Evolutionary conservation across 1,139 yeast genomes (phyloP).

Genomic region (Suhomyces wounanorum): DNA sequence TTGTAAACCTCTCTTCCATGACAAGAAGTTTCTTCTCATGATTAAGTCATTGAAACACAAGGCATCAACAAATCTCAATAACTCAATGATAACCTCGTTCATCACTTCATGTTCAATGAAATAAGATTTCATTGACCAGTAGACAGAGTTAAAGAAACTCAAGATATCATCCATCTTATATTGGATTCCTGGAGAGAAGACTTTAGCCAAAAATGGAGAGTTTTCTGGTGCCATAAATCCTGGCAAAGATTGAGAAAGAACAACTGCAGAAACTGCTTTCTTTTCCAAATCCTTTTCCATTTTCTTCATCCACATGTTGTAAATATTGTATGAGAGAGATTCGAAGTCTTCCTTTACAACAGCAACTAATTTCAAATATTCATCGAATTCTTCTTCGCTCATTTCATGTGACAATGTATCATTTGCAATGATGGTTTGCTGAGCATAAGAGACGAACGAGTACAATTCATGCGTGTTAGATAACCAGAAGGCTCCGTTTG

Average conservation of each 20-base stretch:
- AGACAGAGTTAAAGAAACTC: slow-evolving; percentile 85
- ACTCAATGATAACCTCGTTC: slow-evolving; percentile 81
- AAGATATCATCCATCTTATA: slow-evolving; percentile 95
- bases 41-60: slow-evolving; percentile 93
- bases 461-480: slow-evolving; percentile 94
- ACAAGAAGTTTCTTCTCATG: slow-evolving; percentile 90
- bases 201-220: slow-evolving; percentile 81
- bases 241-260: slow-evolving; percentile 90
- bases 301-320: slow-evolving; percentile 97
- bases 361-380: slow-evolving; percentile 84
- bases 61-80: slow-evolving; percentile 87
- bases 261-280: slow-evolving; percentile 92
- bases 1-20: slow-evolving; percentile 98
- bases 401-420: slow-evolving; percentile 78
- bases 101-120: slow-evolving; percentile 84
- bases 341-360: slow-evolving; percentile 95
- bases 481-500: slow-evolving; percentile 97
- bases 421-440: slow-evolving; percentile 81
- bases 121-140: slow-evolving; percentile 93
- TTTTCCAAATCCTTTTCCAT: slow-evolving; percentile 89
- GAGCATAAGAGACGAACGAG: slow-evolving; percentile 93
- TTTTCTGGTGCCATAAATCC: slow-evolving; percentile 93
- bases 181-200: slow-evolving; percentile 70
- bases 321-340: slow-evolving; percentile 88
- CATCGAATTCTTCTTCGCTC: slow-evolving; percentile 89